Conservation (phyloP, 805 yeast species). For the Nakazawaea anatomiae region DNA sequence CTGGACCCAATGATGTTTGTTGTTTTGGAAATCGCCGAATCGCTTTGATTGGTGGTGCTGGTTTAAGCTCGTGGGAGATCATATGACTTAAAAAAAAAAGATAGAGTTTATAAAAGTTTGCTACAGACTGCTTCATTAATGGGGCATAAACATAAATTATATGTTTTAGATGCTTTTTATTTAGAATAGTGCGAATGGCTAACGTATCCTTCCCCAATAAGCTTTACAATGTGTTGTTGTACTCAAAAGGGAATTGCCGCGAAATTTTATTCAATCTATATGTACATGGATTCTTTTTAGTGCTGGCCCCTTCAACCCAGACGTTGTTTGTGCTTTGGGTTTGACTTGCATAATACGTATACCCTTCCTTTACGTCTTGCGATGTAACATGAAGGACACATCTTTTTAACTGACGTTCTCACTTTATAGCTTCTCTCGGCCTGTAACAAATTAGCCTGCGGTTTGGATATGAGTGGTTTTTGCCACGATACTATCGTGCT, state of each 20-base stretch:
- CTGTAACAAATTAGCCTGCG: not conserved
- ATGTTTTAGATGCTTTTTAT: too few species aligned
- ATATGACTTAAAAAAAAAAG: not conserved
- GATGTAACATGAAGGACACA: slow-evolving; percentile 85
- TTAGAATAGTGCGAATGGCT: too few species aligned
- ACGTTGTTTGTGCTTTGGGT: slow-evolving; percentile 92
- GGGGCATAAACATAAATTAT: too few species aligned
- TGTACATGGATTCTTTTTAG: not conserved
- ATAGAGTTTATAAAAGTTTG: not conserved
- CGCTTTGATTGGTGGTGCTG: slow-evolving; percentile 73
- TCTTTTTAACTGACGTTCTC: slow-evolving; percentile 87
- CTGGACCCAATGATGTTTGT: slow-evolving; percentile 61
- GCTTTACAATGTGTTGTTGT: too few species aligned
- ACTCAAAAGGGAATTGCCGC: not conserved
- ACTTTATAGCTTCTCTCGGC: slow-evolving; percentile 76
- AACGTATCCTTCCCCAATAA: too few species aligned
- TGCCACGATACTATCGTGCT: not conserved
- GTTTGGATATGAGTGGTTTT: slow-evolving; percentile 19
- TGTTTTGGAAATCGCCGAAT: slow-evolving; percentile 21
- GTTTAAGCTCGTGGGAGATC: slow-evolving; percentile 51
- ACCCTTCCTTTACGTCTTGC: slow-evolving; percentile 95
- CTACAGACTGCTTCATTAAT: too few species aligned
- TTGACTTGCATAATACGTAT: slow-evolving; percentile 87
- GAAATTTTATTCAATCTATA: slow-evolving; percentile 1
- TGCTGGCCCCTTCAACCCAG: slow-evolving; percentile 45